Percentiles rank a stretch among this genome's conserved stretches.
phyloP scores from a whole-genome alignment of 768 basidiomycete species.

The Lactarius hengduanensis region DNA sequence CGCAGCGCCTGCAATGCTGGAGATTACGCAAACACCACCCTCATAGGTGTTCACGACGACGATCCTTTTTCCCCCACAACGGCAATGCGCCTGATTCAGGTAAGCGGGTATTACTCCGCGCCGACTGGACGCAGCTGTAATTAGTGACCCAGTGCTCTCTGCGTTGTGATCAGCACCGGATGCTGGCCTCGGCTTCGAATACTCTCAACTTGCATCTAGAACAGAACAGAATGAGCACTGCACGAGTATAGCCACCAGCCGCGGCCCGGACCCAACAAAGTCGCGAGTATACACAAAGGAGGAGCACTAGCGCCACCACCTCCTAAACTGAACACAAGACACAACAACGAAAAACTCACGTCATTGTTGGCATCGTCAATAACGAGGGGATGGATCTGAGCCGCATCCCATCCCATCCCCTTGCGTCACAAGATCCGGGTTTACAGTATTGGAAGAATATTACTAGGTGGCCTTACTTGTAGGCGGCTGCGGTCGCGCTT shows the following conservation, averaged over 20 bases:
- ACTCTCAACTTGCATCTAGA: neutral
- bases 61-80: neutral
- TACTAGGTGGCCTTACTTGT: neutral
- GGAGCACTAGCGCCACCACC: neutral
- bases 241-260: neutral
- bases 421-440: neutral
- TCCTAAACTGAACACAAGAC: neutral
- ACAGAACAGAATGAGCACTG: neutral
- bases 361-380: neutral
- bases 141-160: neutral
- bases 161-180: neutral
- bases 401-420: neutral
- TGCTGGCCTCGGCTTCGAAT: neutral
- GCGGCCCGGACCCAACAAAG: too few species aligned
- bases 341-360: neutral
- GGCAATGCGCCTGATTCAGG: neutral
- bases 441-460: neutral
- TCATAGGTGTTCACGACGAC: neutral
- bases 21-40: conserved; percentile 1
- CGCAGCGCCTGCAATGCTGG: neutral
- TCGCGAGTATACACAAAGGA: too few species aligned
- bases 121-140: neutral
- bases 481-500: neutral
- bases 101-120: neutral
- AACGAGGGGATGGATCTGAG: neutral